These are phyloP conservation scores for Passalora sequoiae DNA, from an alignment of 2,329 filamentous ascomycete species.

Conservation along the genomic window DNA sequence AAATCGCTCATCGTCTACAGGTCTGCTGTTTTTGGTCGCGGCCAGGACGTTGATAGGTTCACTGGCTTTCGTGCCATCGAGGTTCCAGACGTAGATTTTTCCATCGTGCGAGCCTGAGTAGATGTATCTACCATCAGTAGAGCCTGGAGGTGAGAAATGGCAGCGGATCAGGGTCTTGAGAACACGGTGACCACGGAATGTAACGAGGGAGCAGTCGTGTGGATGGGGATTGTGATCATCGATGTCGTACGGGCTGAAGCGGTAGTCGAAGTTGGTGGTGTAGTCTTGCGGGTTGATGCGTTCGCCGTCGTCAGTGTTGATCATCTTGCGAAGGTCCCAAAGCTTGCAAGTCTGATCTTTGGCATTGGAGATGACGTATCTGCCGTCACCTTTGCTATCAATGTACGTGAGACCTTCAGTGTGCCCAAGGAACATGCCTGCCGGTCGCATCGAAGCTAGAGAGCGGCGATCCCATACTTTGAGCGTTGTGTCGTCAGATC, in stretches of 20 bases:
- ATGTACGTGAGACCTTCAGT: conserved; percentile 63
- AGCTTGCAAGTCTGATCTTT: conserved; percentile 98
- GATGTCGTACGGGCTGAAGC: conserved; percentile 61
- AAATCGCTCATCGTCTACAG: conserved; percentile 48
- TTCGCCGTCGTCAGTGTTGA: conserved; percentile 62
- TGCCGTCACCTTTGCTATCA: conserved; percentile 77
- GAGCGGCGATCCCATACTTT: conserved; percentile 91
- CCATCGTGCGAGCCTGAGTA: conserved; percentile 89
- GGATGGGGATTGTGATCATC: conserved; percentile 67
- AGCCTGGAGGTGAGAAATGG: conserved; percentile 83
- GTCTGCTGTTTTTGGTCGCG: conserved; percentile 61
- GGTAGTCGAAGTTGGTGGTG: conserved; percentile 68
- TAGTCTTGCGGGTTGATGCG: conserved; percentile 52
- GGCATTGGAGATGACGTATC: conserved; percentile 87
- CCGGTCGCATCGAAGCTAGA: conserved; percentile 57
- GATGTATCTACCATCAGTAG: conserved; percentile 85
- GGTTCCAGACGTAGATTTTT: conserved; percentile 84
- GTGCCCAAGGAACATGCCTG: conserved; percentile 61
- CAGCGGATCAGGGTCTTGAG: conserved; percentile 87
- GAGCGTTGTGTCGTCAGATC: conserved; percentile 87
- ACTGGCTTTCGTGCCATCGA: conserved; percentile 78
- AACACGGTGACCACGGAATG: conserved; percentile 85
- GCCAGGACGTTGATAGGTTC: conserved; percentile 67
- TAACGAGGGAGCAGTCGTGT: conserved; percentile 85
- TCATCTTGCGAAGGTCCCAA: conserved; percentile 90